A percentile compares a stretch with the other conserved stretches of the same genome.
These are phyloP conservation scores for Solanum hybrid DNA, from an alignment of 305 asterid species.

Conservation along the genomic window DNA sequence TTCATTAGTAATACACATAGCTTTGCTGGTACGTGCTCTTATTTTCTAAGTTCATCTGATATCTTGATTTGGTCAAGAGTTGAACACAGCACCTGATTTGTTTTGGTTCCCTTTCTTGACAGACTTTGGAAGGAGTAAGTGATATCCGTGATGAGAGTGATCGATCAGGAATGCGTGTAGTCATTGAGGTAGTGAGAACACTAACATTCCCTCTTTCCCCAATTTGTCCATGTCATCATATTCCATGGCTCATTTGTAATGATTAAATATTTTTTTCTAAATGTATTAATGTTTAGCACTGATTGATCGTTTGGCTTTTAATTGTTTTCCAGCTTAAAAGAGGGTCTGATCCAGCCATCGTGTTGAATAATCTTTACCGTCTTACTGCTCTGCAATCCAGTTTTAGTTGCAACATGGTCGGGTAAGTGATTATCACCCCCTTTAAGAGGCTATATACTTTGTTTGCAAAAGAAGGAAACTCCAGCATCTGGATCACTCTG, in stretches of 20 bases:
- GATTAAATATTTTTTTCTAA: background rate
- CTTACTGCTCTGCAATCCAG: conserved; percentile 79
- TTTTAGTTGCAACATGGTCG: conserved; percentile 99
- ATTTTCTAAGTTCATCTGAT: background rate
- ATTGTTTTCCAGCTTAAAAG: conserved; percentile 66
- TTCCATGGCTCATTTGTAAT: background rate
- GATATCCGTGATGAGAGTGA: conserved; percentile 99
- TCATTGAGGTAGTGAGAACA: conserved; percentile 68
- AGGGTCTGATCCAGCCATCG: conserved; percentile 84
- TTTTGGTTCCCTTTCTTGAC: conserved; percentile 20
- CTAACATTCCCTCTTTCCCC: background rate
- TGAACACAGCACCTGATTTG: background rate
- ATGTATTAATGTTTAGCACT: background rate
- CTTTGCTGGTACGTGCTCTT: background rate
- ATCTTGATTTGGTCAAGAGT: background rate
- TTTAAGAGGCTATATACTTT: background rate
- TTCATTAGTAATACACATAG: background rate
- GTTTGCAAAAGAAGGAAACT: background rate
- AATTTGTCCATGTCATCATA: background rate
- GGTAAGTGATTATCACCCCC: conserved; percentile 50
- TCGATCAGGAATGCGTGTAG: conserved; percentile 93
- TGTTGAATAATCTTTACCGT: conserved; percentile 82
- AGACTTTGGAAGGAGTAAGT: conserved; percentile 93
- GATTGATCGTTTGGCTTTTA: conserved; percentile 4
- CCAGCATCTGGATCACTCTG: background rate